Base-by-base conservation (phyloP, 2,329 filamentous ascomycete genomes). In the Dactylonectria estremocensis region DNA sequence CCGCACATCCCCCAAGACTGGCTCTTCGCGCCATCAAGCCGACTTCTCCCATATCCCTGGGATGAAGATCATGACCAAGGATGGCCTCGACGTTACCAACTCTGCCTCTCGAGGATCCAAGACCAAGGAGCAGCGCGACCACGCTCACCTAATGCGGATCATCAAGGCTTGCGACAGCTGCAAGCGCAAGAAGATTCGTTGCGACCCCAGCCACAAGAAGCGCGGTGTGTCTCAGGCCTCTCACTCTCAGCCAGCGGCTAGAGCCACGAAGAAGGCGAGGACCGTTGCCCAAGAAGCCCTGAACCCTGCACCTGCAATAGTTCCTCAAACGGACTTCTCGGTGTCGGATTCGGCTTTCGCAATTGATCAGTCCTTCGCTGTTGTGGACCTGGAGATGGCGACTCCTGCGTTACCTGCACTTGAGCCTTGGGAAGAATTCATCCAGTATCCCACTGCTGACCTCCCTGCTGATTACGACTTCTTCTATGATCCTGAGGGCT, bases 101-200 rank as follows among this genome's bases (percentile, higher is more conserved):
- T 85, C 86, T 62, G 88, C 88, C 14, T 89, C 88, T 16, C 85
- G 89, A 45, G 89, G 89, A 37, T 89, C 86, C 78, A 91, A 91
- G 82, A 90, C 90, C 59, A 90, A 90, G 83, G 89, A 91, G 82
- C 89, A 91, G 82, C 86, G 90, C 37, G 89, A 91, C 60, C 90
- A 91, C 75, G 90, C 90, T 6, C 89, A 91, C 72, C 80, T 91
- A 53, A 91, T 92, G 88, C 84, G 90, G 67, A 89, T 90, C 76
- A 88, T 91, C 77, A 91, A 91, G 81, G 90, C 90, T n/a, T 92
- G 90, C 77, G 87, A 90, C 49, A 82, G 83, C 67, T 92, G 90
- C 82, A 83, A 84, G 67, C 84, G 82, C 77, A 91, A 90, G 85
- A 92, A 92, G 86, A 84, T 88, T 46, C 86, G 88, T 52, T 90